Percentiles rank a stretch among this genome's conserved stretches.
phyloP scores from a whole-genome alignment of 2,329 filamentous ascomycete species.

The Esteya vermicola region DNA sequence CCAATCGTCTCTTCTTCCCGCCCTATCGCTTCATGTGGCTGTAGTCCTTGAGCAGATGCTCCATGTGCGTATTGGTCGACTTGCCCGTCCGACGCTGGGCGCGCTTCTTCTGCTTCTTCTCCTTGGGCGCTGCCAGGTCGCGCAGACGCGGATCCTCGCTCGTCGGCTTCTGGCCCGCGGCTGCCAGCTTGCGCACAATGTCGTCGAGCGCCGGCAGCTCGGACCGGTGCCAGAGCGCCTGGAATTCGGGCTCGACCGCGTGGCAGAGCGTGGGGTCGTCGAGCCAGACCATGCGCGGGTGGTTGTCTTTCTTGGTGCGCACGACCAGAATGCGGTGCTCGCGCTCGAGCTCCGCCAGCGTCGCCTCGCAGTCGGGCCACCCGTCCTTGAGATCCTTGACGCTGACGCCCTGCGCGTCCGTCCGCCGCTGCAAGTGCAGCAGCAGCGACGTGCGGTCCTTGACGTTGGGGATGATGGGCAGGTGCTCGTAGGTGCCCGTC shows the following conservation, averaged over 20 bases:
- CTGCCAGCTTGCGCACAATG: constrained; percentile 61
- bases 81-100: constrained; percentile 55
- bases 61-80: constrained; percentile 81
- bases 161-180: constrained; percentile 69
- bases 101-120: constrained; percentile 63
- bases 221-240: constrained; percentile 68
- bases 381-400: constrained; percentile 93
- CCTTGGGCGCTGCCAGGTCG: constrained; percentile 37
- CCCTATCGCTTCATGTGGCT: constrained; percentile 29
- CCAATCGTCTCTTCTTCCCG: no score
- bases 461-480: constrained; percentile 68
- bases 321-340: constrained; percentile 73
- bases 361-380: constrained; percentile 72
- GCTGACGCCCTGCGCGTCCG: constrained; percentile 63
- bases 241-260: constrained; percentile 68
- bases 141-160: constrained; percentile 60
- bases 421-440: constrained; percentile 65
- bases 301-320: constrained; percentile 82
- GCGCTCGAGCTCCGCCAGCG: constrained; percentile 63
- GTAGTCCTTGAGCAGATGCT: constrained; percentile 64
- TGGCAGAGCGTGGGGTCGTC: constrained; percentile 70
- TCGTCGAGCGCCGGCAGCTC: constrained; percentile 62
- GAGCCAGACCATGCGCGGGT: constrained; percentile 74
- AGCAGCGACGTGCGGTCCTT: constrained; percentile 64
- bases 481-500: constrained; percentile 65